These are phyloP conservation scores for Euphorbia schlechtendalii DNA, from an alignment of 441 rosid species.

Conservation along the genomic window DNA sequence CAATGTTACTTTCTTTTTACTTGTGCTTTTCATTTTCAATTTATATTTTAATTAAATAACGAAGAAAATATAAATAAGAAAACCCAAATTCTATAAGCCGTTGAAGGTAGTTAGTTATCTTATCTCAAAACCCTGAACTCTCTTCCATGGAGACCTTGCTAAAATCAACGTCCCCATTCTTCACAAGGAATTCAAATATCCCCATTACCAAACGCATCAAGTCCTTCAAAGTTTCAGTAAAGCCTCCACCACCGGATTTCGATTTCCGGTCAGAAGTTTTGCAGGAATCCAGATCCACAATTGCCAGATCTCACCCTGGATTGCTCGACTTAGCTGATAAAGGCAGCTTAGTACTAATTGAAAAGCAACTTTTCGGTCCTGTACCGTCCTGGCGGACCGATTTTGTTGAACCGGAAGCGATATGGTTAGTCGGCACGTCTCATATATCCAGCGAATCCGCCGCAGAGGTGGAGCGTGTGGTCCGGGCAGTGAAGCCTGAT, in stretches of 20 bases:
- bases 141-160: constrained; percentile 48
- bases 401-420: constrained; percentile 66
- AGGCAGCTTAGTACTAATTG: constrained; percentile 47
- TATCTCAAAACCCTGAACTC: constrained; percentile 15
- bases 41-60: too few species aligned
- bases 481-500: constrained; percentile 54
- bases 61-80: too few species aligned
- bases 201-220: constrained; percentile 25
- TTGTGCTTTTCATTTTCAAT: too few species aligned
- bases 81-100: background rate
- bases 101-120: constrained; percentile 15
- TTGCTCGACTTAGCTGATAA: constrained; percentile 57
- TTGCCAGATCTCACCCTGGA: constrained; percentile 45
- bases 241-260: constrained; percentile 66
- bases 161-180: constrained; percentile 35
- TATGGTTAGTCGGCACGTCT: constrained; percentile 71
- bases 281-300: constrained; percentile 42
- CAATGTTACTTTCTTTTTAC: too few species aligned
- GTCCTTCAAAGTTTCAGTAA: constrained; percentile 43
- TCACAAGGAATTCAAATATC: constrained; percentile 23
- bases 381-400: constrained; percentile 72
- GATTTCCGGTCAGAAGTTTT: constrained; percentile 53
- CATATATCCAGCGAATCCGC: constrained; percentile 64
- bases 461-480: constrained; percentile 56
- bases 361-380: constrained; percentile 61